These are phyloP conservation scores for Wallacemonas rigidus DNA, from an alignment of 208 protist genomes.

Conservation along the genomic window DNA sequence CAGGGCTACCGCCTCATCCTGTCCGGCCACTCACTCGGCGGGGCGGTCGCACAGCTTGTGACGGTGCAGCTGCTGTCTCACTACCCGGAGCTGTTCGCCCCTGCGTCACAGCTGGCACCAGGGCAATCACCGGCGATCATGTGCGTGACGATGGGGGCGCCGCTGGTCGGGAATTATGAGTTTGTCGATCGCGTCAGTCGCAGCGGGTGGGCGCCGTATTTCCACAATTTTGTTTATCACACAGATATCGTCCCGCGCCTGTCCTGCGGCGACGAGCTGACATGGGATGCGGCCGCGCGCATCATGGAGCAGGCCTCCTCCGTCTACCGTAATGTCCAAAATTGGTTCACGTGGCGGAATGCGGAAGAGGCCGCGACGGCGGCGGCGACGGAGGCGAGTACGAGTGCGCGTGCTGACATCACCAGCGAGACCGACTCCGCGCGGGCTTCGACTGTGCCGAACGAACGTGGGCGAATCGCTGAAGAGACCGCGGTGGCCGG, in stretches of 20 bases:
- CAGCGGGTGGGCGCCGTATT: slow-evolving; percentile 54
- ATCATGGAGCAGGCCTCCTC: slow-evolving; percentile 26
- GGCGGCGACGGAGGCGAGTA: neutral
- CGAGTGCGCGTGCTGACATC: neutral
- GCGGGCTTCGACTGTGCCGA: too few relatives aligned
- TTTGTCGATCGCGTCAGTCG: slow-evolving; percentile 51
- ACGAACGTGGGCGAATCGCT: too few relatives aligned
- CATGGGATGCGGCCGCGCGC: slow-evolving; percentile 37
- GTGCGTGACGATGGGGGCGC: slow-evolving; percentile 72
- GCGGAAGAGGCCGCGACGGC: neutral
- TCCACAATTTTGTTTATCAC: slow-evolving; percentile 78
- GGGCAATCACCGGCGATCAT: slow-evolving; percentile 29
- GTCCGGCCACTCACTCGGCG: slow-evolving; percentile 81
- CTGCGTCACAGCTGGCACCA: slow-evolving; percentile 13
- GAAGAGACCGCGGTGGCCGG: neutral
- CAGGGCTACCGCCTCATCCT: slow-evolving; percentile 70
- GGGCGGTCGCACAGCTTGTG: slow-evolving; percentile 66
- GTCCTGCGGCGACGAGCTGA: slow-evolving; percentile 56
- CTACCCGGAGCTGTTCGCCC: slow-evolving; percentile 24
- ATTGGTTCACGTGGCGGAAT: slow-evolving; percentile 30
- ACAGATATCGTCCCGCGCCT: slow-evolving; percentile 75
- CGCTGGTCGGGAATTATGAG: slow-evolving; percentile 72
- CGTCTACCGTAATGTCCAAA: slow-evolving; percentile 29
- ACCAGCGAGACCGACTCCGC: neutral
- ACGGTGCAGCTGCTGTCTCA: slow-evolving; percentile 50